phyloP scores from a whole-genome alignment of 495 filamentous ascomycete genomes.

The Letharia lupina region DNA sequence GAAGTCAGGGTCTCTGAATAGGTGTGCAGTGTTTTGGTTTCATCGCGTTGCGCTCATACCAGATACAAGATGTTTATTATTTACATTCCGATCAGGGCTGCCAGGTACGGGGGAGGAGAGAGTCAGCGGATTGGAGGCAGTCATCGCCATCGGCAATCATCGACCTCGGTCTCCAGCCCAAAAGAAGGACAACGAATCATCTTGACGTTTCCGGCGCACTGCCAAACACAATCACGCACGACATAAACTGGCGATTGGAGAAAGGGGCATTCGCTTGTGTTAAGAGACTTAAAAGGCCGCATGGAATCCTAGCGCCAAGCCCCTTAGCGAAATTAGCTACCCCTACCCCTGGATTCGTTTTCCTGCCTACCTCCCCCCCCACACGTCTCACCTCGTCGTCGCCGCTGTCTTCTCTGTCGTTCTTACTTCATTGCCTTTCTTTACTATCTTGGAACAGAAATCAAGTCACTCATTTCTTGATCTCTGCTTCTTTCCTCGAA shows the following conservation, averaged over 20 bases:
- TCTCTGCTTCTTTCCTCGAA: slow-evolving; percentile 10
- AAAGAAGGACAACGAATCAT: not conserved
- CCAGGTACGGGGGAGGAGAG: not conserved
- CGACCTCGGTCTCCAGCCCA: not conserved
- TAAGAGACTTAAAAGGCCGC: not conserved
- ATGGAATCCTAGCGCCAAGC: slow-evolving; percentile 1
- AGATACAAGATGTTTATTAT: slow-evolving; percentile 1
- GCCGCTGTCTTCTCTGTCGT: not conserved
- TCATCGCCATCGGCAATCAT: not conserved
- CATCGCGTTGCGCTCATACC: slow-evolving; percentile 9
- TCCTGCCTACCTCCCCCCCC: not conserved
- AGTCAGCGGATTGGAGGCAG: not conserved
- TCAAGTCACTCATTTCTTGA: slow-evolving; percentile 23
- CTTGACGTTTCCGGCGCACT: not conserved
- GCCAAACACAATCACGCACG: not conserved
- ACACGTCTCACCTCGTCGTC: not conserved
- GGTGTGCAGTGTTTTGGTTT: not conserved
- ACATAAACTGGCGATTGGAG: not conserved
- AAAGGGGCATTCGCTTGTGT: not conserved
- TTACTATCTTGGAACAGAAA: slow-evolving; percentile 9
- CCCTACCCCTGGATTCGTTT: slow-evolving; percentile 6
- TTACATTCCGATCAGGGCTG: slow-evolving; percentile 1
- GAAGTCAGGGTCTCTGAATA: not conserved
- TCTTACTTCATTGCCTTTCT: not conserved
- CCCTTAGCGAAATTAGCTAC: not conserved